Conservation (phyloP, 129 eudicot genomes). For the Mikania micrantha region DNA sequence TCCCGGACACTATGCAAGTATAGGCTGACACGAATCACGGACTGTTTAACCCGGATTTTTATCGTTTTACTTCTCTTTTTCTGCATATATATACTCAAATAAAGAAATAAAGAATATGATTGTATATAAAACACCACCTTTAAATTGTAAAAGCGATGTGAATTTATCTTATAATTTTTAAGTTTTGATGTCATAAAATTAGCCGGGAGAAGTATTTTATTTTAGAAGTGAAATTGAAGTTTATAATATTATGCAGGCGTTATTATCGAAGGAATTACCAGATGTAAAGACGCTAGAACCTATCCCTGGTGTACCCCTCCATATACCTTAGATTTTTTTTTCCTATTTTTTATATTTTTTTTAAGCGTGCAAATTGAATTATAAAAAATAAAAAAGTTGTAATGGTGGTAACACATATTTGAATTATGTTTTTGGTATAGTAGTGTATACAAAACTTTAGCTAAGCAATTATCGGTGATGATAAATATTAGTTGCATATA, state of each 20-base stretch:
- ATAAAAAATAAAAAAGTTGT: neutral
- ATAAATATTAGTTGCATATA: neutral
- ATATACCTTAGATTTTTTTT: slow-evolving; percentile 23
- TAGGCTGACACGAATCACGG: no score
- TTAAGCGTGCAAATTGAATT: neutral
- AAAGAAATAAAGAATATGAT: no score
- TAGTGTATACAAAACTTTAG: neutral
- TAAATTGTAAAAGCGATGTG: no score
- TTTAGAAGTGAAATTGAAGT: neutral
- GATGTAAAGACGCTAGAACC: slow-evolving; percentile 68
- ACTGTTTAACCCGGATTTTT: no score
- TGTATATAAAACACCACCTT: no score
- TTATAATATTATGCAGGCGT: slow-evolving; percentile 40
- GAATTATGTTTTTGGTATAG: neutral
- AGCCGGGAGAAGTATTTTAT: no score
- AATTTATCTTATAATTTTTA: no score
- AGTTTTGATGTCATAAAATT: no score
- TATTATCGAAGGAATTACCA: slow-evolving; percentile 54
- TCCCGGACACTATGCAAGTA: no score
- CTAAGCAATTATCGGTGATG: neutral
- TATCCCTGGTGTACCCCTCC: slow-evolving; percentile 66
- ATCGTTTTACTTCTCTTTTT: no score
- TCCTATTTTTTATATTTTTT: neutral
- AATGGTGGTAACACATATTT: neutral
- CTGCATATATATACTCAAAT: no score